Evolutionary conservation across 257 asterid genomes (phyloP).

Genomic region (Euphrasia confusa): DNA sequence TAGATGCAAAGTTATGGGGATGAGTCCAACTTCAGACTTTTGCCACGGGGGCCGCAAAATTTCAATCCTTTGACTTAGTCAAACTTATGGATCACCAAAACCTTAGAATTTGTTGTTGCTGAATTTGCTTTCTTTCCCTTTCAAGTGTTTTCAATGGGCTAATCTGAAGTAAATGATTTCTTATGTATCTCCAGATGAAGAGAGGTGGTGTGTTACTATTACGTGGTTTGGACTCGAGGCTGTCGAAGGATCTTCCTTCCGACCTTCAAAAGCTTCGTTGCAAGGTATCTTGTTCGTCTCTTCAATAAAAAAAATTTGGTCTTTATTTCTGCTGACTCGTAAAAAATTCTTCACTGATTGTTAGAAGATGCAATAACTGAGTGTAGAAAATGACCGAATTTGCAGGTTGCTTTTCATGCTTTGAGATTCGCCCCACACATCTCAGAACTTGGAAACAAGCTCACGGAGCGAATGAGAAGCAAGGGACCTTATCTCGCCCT

Average conservation of each 20-base stretch:
- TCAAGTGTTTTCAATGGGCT: not conserved
- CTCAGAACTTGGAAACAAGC: slow-evolving; percentile 55
- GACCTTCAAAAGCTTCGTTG: slow-evolving; percentile 98
- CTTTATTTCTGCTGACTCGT: not conserved
- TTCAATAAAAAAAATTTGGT: not conserved
- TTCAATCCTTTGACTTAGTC: not conserved
- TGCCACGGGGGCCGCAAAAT: no score
- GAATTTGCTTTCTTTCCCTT: not conserved
- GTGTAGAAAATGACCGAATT: no score
- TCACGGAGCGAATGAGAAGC: slow-evolving; percentile 73
- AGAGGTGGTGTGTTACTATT: slow-evolving; percentile 81
- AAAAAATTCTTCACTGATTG: not conserved
- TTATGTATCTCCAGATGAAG: slow-evolving; percentile 54
- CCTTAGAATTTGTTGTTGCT: not conserved
- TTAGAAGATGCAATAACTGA: not conserved
- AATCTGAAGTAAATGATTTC: not conserved
- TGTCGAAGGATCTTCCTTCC: slow-evolving; percentile 90
- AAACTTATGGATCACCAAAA: no score
- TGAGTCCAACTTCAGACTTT: not conserved
- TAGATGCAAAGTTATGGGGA: slow-evolving; percentile 9
- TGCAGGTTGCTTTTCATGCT: slow-evolving; percentile 86
- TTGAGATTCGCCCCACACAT: slow-evolving; percentile 66
- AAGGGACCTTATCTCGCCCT: slow-evolving; percentile 86
- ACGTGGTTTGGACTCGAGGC: slow-evolving; percentile 89
- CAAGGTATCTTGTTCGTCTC: slow-evolving; percentile 51